phyloP scores from a whole-genome alignment of 495 filamentous ascomycete genomes.

The Xylaria acuta region DNA sequence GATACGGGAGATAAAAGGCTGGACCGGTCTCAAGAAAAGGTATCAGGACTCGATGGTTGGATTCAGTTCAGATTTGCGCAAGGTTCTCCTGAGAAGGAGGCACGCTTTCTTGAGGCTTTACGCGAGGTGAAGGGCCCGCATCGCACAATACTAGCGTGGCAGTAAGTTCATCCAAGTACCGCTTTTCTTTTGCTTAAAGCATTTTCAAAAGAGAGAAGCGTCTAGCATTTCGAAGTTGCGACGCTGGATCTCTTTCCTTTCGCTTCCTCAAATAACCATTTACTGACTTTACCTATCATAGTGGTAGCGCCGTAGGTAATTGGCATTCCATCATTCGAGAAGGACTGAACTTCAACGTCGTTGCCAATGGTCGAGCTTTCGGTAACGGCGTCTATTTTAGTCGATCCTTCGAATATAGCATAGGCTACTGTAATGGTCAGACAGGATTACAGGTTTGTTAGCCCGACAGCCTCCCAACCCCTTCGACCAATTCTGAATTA shows the following conservation, averaged over 20 bases:
- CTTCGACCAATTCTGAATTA: background rate
- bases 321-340: conserved; percentile 92
- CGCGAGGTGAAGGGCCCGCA: conserved; percentile 45
- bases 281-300: background rate
- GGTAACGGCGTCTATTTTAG: conserved; percentile 88
- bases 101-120: conserved; percentile 74
- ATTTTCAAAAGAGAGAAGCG: background rate
- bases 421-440: conserved; percentile 52
- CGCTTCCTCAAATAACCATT: background rate
- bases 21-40: conserved; percentile 52
- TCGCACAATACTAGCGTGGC: conserved; percentile 39
- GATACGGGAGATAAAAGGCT: conserved; percentile 26
- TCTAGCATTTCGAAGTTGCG: background rate
- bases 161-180: conserved; percentile 60
- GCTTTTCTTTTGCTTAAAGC: background rate
- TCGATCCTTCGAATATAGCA: conserved; percentile 61
- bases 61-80: conserved; percentile 87
- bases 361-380: conserved; percentile 68
- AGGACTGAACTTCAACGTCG: conserved; percentile 74
- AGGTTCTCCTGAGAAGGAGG: conserved; percentile 89
- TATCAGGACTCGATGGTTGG: conserved; percentile 71
- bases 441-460: background rate
- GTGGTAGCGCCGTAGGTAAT: conserved; percentile 73
- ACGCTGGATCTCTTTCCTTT: background rate
- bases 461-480: background rate